A percentile compares a stretch with the other conserved stretches of the same genome.
phyloP scores from a whole-genome alignment of 192 early-diverging fungal species.

The Diversispora epigaea region DNA sequence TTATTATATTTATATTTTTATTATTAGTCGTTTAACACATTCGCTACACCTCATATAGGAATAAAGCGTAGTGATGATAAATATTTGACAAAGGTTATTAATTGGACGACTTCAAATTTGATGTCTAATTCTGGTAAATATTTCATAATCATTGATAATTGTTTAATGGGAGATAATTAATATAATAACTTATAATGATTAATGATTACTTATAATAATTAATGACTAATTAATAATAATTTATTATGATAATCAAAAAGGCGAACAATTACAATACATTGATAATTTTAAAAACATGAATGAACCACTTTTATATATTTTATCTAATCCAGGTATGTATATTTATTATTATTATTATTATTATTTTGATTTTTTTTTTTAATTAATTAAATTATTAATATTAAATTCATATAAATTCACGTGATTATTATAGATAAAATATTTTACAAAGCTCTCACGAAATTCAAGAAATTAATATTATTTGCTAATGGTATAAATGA shows the following conservation, averaged over 20 bases:
- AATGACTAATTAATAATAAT: not conserved
- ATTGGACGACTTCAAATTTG: conserved; percentile 42
- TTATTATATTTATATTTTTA: not conserved
- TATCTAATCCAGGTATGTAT: conserved; percentile 44
- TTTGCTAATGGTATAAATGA: conserved; percentile 57
- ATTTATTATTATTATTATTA: not conserved
- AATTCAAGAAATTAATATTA: conserved; percentile 44
- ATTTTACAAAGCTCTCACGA: conserved; percentile 42
- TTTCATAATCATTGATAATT: not conserved
- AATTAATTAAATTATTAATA: not conserved
- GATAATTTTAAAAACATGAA: conserved; percentile 32
- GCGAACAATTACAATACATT: conserved; percentile 40
- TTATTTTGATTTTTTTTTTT: too few relatives aligned
- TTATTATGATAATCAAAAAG: not conserved
- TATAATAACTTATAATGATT: not conserved
- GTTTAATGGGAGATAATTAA: not conserved
- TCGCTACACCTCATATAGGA: conserved; percentile 63
- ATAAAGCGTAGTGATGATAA: conserved; percentile 37
- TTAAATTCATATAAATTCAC: conserved; percentile 34
- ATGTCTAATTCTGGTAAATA: conserved; percentile 51
- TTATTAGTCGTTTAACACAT: conserved; percentile 50
- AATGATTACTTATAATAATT: too few relatives aligned
- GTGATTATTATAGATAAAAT: conserved; percentile 45
- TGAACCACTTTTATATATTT: conserved; percentile 33
- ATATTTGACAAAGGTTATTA: conserved; percentile 37